These are phyloP conservation scores for Anacardium occidentale DNA, from an alignment of 345 rosid species.

Conservation along the genomic window DNA sequence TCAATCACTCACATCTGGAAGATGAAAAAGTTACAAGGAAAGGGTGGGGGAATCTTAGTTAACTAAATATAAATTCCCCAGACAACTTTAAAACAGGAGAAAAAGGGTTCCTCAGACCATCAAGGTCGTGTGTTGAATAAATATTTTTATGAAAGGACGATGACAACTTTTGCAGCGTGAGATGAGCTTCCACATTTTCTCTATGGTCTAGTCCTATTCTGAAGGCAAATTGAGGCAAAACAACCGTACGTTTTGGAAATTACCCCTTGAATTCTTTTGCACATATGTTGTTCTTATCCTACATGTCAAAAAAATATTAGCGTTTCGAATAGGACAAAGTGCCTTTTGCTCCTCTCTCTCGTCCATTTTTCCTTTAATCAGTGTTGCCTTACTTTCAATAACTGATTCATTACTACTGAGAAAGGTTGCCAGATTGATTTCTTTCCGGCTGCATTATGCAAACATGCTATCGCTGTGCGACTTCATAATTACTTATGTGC, in stretches of 20 bases:
- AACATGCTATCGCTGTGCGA: background rate
- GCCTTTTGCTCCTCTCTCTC: background rate
- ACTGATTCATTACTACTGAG: background rate
- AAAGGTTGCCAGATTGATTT: background rate
- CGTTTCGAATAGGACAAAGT: background rate
- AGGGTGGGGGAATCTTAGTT: background rate
- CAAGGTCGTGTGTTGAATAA: background rate
- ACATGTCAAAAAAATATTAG: conserved; percentile 2
- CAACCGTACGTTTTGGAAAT: background rate
- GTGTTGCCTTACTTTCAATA: background rate
- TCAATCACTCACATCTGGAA: background rate
- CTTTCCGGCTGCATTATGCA: background rate
- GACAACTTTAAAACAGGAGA: background rate
- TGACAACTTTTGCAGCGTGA: background rate
- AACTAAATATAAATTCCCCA: background rate
- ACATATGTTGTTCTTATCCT: background rate
- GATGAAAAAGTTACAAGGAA: background rate
- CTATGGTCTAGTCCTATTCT: too few species aligned
- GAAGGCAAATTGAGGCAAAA: too few species aligned
- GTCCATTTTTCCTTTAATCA: too few species aligned
- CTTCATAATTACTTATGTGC: background rate
- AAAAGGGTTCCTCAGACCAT: background rate
- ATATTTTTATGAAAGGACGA: too few species aligned
- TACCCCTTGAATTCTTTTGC: background rate
- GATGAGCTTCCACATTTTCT: background rate